Percentiles rank a stretch among this genome's conserved stretches.
Evolutionary conservation across 805 yeast species (phyloP).

Genomic region (Saccharomycopsis capsularis): DNA sequence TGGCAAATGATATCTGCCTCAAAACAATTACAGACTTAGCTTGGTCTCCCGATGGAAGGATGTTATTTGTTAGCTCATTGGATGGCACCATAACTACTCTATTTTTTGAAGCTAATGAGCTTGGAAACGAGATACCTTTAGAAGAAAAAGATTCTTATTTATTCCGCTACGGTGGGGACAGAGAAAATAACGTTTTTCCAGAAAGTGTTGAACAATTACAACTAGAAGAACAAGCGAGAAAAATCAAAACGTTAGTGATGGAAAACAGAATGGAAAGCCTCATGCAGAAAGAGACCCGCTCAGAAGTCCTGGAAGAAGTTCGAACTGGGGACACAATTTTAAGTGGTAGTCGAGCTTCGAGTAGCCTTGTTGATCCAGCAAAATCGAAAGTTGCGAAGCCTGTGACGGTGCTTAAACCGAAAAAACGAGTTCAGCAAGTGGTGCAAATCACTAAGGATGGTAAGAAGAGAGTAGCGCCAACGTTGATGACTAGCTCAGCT

Average conservation of each 20-base stretch:
- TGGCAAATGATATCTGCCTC: constrained; percentile 65
- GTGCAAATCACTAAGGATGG: constrained; percentile 69
- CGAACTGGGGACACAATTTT: no score
- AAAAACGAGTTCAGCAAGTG: constrained; percentile 33
- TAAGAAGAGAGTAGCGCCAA: constrained; percentile 67
- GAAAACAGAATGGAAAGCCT: constrained; percentile 36
- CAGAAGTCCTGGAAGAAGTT: no score
- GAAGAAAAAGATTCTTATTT: constrained; percentile 64
- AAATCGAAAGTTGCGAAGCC: constrained; percentile 14
- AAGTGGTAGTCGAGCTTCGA: background rate
- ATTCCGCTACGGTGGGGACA: constrained; percentile 80
- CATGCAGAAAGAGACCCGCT: constrained; percentile 25
- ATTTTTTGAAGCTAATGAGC: constrained; percentile 53
- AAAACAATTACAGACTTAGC: constrained; percentile 82
- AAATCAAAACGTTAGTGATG: constrained; percentile 7
- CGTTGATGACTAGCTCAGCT: constrained; percentile 46
- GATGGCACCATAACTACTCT: constrained; percentile 77
- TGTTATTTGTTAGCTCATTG: constrained; percentile 68
- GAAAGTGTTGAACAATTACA: constrained; percentile 75
- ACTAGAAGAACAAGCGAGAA: constrained; percentile 55
- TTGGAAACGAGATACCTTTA: constrained; percentile 56
- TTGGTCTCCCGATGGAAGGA: constrained; percentile 80
- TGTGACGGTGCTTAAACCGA: constrained; percentile 10
- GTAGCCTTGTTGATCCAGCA: background rate
- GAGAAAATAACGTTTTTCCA: constrained; percentile 78